Percentiles rank a stretch among this genome's conserved stretches.
Evolutionary conservation across 2,329 filamentous ascomycete genomes (phyloP).

Genomic region (Curvularia hawaiiensis): DNA sequence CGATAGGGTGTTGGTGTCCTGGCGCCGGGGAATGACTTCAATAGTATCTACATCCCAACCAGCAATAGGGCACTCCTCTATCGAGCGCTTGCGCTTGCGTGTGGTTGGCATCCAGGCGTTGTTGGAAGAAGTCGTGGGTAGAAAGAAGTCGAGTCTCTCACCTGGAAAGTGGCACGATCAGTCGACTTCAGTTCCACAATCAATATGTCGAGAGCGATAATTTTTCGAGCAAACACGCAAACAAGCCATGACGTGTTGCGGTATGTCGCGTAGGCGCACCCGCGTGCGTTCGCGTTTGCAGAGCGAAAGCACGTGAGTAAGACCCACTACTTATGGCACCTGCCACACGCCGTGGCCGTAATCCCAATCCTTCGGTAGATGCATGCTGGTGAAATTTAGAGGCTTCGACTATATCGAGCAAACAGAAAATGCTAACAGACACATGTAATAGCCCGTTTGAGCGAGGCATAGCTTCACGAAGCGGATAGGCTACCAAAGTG

Average conservation of each 20-base stretch:
- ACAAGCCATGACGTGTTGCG: background rate
- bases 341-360: background rate
- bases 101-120: background rate
- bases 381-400: background rate
- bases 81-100: conserved; percentile 14
- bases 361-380: background rate
- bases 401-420: too few species aligned
- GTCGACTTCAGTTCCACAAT: background rate
- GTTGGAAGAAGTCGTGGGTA: background rate
- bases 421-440: background rate
- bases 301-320: conserved; percentile 10
- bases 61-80: background rate
- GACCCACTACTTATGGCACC: background rate
- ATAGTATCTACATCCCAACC: conserved; percentile 5
- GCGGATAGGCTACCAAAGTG: conserved; percentile 10
- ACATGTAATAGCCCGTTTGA: background rate
- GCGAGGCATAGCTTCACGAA: background rate
- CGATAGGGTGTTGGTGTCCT: background rate
- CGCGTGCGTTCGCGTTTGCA: conserved; percentile 3
- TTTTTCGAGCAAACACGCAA: background rate
- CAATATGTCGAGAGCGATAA: background rate
- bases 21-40: background rate
- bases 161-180: background rate
- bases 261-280: background rate
- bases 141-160: background rate